Conservation (phyloP, 2,329 filamentous ascomycete genomes). For the Ophiostoma sp. region DNA sequence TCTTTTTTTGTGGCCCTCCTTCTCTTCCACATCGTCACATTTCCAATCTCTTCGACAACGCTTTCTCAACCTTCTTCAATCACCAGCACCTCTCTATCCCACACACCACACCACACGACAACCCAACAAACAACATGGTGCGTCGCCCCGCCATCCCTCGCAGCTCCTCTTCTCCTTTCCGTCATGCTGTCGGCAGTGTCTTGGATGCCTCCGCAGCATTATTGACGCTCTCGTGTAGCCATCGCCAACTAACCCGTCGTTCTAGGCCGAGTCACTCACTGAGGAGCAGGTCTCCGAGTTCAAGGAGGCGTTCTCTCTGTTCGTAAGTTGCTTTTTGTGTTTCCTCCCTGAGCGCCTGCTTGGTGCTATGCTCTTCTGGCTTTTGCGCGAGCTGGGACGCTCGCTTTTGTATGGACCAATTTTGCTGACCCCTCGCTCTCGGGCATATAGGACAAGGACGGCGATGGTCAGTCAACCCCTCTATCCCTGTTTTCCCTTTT, state of each 20-base stretch:
- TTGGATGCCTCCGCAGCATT: background rate
- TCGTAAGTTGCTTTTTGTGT: constrained; percentile 61
- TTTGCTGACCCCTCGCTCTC: constrained; percentile 16
- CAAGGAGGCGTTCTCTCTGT: constrained; percentile 99
- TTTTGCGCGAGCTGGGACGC: constrained; percentile 10
- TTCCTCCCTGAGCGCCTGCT: constrained; percentile 13
- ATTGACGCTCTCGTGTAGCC: background rate
- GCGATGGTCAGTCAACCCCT: constrained; percentile 29
- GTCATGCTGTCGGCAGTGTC: background rate
- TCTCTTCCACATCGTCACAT: constrained; percentile 16
- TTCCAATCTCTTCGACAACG: constrained; percentile 13
- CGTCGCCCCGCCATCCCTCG: background rate
- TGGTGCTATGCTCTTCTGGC: background rate
- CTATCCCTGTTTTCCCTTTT: too few relatives aligned
- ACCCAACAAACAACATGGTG: constrained; percentile 11
- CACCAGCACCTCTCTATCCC: background rate
- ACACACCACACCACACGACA: background rate
- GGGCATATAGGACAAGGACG: constrained; percentile 29
- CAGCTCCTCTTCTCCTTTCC: constrained; percentile 1
- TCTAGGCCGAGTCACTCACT: constrained; percentile 90
- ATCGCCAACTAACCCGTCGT: constrained; percentile 12
- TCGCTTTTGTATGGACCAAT: background rate
- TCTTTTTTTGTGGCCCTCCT: constrained; percentile 15
- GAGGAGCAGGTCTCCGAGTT: constrained; percentile 99
- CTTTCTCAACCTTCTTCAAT: background rate